Evolutionary conservation across 2,329 filamentous ascomycete genomes (phyloP), one percentile per base, ranked within the genome.

Genomic region (Microsporum audouinii): DNA sequence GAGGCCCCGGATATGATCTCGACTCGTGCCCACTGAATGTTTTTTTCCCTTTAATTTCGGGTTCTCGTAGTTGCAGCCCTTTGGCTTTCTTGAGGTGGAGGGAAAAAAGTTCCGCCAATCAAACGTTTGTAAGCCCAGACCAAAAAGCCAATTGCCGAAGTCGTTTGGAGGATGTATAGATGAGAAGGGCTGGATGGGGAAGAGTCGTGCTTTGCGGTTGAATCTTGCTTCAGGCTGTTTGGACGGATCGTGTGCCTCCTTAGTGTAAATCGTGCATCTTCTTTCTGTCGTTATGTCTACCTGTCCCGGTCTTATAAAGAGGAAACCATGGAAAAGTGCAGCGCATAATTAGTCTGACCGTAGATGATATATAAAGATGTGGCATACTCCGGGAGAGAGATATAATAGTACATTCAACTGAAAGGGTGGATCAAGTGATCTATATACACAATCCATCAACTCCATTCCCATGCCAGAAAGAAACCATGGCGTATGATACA

Each of bases 361-460:
- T 10, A 36, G n/a, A 17, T 23, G 17, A 47, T 8, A 47, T 36
- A 47, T 5, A 8, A 27, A 41, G 43, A 47, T n/a, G 23, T 23
- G 43, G 43, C 43, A 38, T 27, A 34, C 23, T 14, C 3, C 7
- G 34, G 34, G 34, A 27, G 38, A 39, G 17, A 57, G 36, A 57
- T 10, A 39, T 57, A 57, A 57, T 41, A 57, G 36, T 47, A 59
- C 57, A 59, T 51, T 55, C 27, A 60, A 60, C 33, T 53, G 23
- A 53, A 43, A 41, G 31, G 34, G 23, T 39, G 31, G 45, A 60
- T 55, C 39, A 60, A 53, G 34, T 55, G 49, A 41, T 55, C 49
- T 55, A 59, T 47, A 60, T 58, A 63, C 17, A 41, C 33, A 57
- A 58, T 33, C 59, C 62, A 59, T 34, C 41, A 63, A 63, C 62